phyloP scores from a whole-genome alignment of 768 basidiomycete genomes.

The Macrolepiota albuminosa region DNA sequence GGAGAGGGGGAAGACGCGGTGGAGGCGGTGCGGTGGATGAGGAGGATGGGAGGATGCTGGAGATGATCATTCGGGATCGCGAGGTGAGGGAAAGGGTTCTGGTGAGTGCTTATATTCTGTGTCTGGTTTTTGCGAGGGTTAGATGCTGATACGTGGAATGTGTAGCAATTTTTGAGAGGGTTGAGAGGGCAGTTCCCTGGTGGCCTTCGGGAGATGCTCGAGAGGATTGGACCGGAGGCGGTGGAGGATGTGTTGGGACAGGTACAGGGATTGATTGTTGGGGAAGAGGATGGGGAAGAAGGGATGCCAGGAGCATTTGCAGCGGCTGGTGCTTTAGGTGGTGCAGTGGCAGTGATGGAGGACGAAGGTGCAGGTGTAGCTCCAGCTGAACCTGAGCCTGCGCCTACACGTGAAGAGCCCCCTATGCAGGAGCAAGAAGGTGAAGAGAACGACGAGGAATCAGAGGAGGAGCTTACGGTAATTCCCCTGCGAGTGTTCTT shows the following conservation, averaged over 20 bases:
- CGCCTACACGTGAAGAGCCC: background rate
- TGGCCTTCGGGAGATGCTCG: constrained; percentile 60
- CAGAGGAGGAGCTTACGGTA: background rate
- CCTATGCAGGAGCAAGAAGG: constrained; percentile 11
- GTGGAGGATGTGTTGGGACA: constrained; percentile 54
- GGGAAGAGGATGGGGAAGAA: constrained; percentile 22
- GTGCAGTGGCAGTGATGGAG: constrained; percentile 22
- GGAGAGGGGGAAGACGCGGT: constrained; percentile 19
- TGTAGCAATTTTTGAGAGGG: constrained; percentile 44
- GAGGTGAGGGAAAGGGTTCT: constrained; percentile 35
- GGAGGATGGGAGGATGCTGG: constrained; percentile 47
- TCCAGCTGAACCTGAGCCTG: background rate
- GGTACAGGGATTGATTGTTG: constrained; percentile 28
- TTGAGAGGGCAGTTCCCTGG: constrained; percentile 58
- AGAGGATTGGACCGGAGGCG: constrained; percentile 50
- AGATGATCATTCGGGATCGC: constrained; percentile 53
- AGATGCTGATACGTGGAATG: constrained; percentile 25
- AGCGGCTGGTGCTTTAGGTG: background rate
- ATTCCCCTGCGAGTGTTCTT: background rate
- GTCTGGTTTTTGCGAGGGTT: background rate
- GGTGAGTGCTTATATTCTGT: constrained; percentile 31
- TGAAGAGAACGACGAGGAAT: constrained; percentile 34
- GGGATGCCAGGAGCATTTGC: constrained; percentile 41
- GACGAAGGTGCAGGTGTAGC: constrained; percentile 16
- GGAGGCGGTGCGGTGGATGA: constrained; percentile 28